Percentiles rank a stretch among this genome's conserved stretches.
These are phyloP conservation scores for Kwoniella shivajii DNA, from an alignment of 1,284 basidiomycete species.

Conservation along the genomic window DNA sequence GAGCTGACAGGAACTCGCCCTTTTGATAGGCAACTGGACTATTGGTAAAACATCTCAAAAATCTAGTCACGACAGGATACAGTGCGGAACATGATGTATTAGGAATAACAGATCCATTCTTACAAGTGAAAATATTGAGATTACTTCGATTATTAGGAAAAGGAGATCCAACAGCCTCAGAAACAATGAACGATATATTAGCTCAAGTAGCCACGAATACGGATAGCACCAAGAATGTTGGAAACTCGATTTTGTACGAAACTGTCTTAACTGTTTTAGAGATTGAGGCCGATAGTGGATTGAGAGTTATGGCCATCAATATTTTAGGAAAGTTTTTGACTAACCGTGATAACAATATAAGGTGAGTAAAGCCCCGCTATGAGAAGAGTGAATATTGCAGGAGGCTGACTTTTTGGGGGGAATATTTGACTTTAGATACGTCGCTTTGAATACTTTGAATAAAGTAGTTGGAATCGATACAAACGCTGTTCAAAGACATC, in stretches of 20 bases:
- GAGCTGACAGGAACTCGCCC: slow-evolving; percentile 4
- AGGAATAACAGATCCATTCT: slow-evolving; percentile 97
- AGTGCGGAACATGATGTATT: slow-evolving; percentile 99
- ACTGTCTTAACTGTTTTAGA: slow-evolving; percentile 97
- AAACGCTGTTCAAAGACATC: slow-evolving; percentile 96
- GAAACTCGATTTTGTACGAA: slow-evolving; percentile 97
- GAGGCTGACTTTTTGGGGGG: too few relatives aligned
- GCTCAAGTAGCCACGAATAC: slow-evolving; percentile 99
- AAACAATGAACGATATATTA: slow-evolving; percentile 97
- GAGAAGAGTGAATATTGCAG: too few relatives aligned
- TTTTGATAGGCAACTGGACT: slow-evolving; percentile 85
- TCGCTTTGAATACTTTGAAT: slow-evolving; percentile 96
- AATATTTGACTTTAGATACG: too few relatives aligned
- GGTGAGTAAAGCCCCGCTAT: too few relatives aligned
- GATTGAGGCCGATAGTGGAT: slow-evolving; percentile 92
- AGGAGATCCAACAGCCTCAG: slow-evolving; percentile 83
- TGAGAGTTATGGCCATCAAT: slow-evolving; percentile 99
- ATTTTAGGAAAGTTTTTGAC: slow-evolving; percentile 97
- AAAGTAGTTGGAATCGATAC: slow-evolving; percentile 99
- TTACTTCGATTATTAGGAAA: slow-evolving; percentile 84
- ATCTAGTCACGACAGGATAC: slow-evolving; percentile 93
- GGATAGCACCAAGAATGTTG: slow-evolving; percentile 96
- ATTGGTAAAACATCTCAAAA: slow-evolving; percentile 93
- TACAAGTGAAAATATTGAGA: slow-evolving; percentile 97
- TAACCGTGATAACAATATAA: slow-evolving; percentile 98